Evolutionary conservation across 1,284 basidiomycete genomes (phyloP).

Genomic region (Naganishia sp.): DNA sequence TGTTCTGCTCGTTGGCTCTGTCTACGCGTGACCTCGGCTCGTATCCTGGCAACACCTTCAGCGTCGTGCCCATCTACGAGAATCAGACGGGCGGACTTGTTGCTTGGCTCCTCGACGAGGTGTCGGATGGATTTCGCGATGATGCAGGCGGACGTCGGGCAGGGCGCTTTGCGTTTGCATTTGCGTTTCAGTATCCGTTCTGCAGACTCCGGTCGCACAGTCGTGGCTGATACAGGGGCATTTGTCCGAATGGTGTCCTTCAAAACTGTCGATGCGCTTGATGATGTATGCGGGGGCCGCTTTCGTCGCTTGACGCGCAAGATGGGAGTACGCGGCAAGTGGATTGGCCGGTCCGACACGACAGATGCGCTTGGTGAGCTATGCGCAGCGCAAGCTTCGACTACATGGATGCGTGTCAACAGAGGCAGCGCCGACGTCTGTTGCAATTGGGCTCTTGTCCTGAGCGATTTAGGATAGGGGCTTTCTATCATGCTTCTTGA

Average conservation of each 20-base stretch:
- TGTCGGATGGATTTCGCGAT: slow-evolving; percentile 4
- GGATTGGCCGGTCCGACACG: background rate
- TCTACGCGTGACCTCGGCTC: background rate
- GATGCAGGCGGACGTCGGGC: background rate
- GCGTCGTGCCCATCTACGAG: slow-evolving; percentile 6
- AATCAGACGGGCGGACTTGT: background rate
- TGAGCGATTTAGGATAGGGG: background rate
- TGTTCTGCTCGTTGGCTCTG: background rate
- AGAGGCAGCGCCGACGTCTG: background rate
- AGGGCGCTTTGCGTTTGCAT: background rate
- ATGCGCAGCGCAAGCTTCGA: background rate
- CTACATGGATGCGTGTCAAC: background rate
- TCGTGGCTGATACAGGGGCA: background rate
- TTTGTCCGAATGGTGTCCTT: background rate
- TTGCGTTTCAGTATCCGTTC: background rate
- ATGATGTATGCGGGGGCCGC: background rate
- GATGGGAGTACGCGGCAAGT: slow-evolving; percentile 8
- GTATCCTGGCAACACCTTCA: background rate
- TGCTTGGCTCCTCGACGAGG: background rate
- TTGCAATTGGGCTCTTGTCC: background rate
- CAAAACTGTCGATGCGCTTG: background rate
- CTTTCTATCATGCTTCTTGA: slow-evolving; percentile 13
- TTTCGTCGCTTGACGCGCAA: slow-evolving; percentile 20
- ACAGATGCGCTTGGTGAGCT: background rate
- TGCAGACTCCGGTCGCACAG: background rate